Percentiles rank a stretch among this genome's conserved stretches.
These are phyloP conservation scores for Fragosphaeria purpurea DNA, from an alignment of 2,329 filamentous ascomycete genomes.

Conservation along the genomic window DNA sequence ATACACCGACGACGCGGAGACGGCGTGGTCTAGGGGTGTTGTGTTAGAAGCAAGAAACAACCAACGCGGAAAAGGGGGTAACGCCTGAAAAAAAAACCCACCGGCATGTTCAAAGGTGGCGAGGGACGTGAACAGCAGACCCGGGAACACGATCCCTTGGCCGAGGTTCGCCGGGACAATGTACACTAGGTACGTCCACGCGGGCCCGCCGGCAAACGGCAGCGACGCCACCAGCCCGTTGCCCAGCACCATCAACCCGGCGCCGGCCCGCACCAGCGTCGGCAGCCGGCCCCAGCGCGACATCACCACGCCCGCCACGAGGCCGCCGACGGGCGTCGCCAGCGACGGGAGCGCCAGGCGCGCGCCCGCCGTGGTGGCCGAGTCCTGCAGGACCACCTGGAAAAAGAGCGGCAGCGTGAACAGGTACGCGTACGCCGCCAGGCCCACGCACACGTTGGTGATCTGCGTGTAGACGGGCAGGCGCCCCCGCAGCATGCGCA, in stretches of 20 bases:
- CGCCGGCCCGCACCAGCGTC: slow-evolving; percentile 40
- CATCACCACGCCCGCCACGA: slow-evolving; percentile 48
- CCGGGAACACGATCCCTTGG: slow-evolving; percentile 49
- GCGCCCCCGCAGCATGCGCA: slow-evolving; percentile 43
- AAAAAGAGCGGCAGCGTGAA: slow-evolving; percentile 65
- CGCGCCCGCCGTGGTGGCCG: slow-evolving; percentile 53
- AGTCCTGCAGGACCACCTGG: slow-evolving; percentile 54
- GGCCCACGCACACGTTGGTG: slow-evolving; percentile 50
- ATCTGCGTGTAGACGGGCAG: slow-evolving; percentile 45
- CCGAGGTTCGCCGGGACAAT: slow-evolving; percentile 50
- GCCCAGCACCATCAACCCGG: slow-evolving; percentile 41
- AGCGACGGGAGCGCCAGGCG: slow-evolving; percentile 54
- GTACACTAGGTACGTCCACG: slow-evolving; percentile 46
- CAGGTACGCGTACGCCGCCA: slow-evolving; percentile 53
- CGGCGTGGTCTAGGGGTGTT: slow-evolving; percentile 7
- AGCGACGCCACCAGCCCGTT: slow-evolving; percentile 31
- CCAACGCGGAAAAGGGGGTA: too few species aligned
- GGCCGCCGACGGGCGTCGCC: slow-evolving; percentile 45
- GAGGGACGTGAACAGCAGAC: slow-evolving; percentile 50
- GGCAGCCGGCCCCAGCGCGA: slow-evolving; percentile 38
- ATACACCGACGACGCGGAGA: slow-evolving; percentile 32
- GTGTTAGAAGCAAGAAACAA: too few species aligned
- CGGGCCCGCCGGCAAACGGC: slow-evolving; percentile 28
- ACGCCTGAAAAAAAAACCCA: too few species aligned
- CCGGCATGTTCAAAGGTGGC: slow-evolving; percentile 52